Conservation (phyloP, 805 yeast genomes). For the Scheffersomyces spartinae region DNA sequence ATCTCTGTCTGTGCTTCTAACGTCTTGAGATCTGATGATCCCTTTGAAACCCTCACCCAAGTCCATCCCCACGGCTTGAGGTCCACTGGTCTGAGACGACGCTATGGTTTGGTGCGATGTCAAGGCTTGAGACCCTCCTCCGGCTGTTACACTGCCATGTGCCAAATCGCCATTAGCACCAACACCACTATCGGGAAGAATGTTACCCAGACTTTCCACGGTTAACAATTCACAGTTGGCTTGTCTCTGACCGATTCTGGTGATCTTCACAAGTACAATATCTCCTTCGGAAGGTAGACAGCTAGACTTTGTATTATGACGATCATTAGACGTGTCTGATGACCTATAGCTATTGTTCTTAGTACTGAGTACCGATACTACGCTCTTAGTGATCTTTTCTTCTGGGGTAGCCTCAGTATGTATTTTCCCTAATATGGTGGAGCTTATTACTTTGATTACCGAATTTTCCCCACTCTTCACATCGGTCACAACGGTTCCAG, state of each 20-base stretch:
- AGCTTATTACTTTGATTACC: conserved; percentile 2
- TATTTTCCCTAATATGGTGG: conserved; percentile 1
- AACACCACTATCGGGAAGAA: conserved; percentile 50
- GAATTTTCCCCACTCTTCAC: conserved; percentile 5
- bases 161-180: conserved; percentile 43
- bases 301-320: no score
- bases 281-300: conserved; percentile 78
- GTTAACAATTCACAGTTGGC: conserved; percentile 66
- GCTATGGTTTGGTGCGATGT: conserved; percentile 25
- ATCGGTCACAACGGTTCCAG: conserved; percentile 3
- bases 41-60: conserved; percentile 87
- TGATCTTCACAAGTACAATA: conserved; percentile 64
- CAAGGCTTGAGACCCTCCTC: conserved; percentile 42
- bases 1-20: conserved; percentile 85
- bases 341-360: conserved; percentile 2
- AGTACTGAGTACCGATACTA: conserved; percentile 4
- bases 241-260: conserved; percentile 53
- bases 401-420: conserved; percentile 2
- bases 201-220: conserved; percentile 51
- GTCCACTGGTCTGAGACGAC: conserved; percentile 25
- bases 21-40: conserved; percentile 74
- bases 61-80: conserved; percentile 40
- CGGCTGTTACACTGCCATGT: conserved; percentile 27
- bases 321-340: conserved; percentile 2
- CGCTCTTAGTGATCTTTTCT: conserved; percentile 3